Base-by-base conservation (phyloP, 306 rosid genomes). In the Senna siamea region DNA sequence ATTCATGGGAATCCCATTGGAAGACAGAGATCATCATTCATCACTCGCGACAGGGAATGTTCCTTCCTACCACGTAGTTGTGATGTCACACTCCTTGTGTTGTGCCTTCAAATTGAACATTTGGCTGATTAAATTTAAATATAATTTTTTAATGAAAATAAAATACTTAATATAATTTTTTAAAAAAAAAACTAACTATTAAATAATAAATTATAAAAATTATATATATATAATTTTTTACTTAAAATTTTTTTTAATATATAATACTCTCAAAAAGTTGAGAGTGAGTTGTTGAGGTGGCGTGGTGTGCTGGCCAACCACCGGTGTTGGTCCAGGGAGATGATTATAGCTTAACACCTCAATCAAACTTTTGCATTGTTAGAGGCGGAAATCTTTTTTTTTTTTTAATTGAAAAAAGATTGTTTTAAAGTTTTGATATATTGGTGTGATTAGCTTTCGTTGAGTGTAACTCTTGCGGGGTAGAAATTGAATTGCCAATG, bases 21-120 rank as follows among this genome's bases (percentile, higher is more conserved):
- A 1, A 3, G 30, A 26, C 2, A 3, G 30, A 26, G 30, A 26
- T 37, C 40, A 37, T 37, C 40, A 37, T 5, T 37, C 40, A 37
- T 46, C 53, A 50, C 52, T 69, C 63, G 9, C 76, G 54, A 54
- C 50, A 59, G 81, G 70, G 84, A 78, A 83, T 83, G 85, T 83
- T 79, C 73, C 78, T 83, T 79, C 73, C 78, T 70, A 44, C 53
- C 81, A 54, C 46, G 84, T 28, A 47, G 87, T 46, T 89, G 81
- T 57, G 80, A 76, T 76, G 82, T 89, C 91, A 75, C 46, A 41
- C 66, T 84, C 85, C 70, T 69, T 55, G 51, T 15, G 14, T 72
- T 56, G 43, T 20, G 19, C 69, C 80, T 66, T 14, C 4, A 47
- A 68, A 22, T 28, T 15, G 9, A 28, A 8, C 26, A 26, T 26